Conservation (phyloP, 139 green algal species). For the Pseudopediastrum boryanum region DNA sequence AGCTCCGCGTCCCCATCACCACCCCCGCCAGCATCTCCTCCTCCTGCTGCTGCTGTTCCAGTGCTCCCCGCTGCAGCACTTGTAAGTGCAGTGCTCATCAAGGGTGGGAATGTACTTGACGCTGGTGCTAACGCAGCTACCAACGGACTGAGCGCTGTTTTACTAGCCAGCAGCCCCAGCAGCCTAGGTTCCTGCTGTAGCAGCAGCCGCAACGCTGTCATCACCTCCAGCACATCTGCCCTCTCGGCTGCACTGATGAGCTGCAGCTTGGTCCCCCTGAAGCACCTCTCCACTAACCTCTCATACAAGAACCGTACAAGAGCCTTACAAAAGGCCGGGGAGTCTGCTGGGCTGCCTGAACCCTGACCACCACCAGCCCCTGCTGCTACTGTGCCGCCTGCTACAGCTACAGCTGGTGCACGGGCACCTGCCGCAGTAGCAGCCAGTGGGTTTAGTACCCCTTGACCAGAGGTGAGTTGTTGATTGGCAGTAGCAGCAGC, state of each 20-base stretch:
- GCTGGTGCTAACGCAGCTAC: conserved; percentile 63
- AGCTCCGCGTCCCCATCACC: too few relatives aligned
- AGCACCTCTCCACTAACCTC: conserved; percentile 27
- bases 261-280: conserved; percentile 15
- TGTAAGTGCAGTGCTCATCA: neutral
- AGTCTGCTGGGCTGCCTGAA: conserved; percentile 64
- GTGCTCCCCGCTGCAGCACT: neutral
- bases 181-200: conserved; percentile 71
- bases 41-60: neutral
- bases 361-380: neutral
- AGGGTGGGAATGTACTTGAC: conserved; percentile 16
- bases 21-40: too few relatives aligned
- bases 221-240: conserved; percentile 15
- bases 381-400: neutral
- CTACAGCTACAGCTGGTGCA: neutral
- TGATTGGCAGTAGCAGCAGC: neutral
- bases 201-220: conserved; percentile 43
- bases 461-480: neutral
- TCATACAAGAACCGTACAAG: conserved; percentile 42
- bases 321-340: conserved; percentile 75
- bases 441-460: neutral
- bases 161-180: conserved; percentile 74
- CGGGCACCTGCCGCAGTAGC: conserved; percentile 1
- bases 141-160: conserved; percentile 73
- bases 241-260: neutral